Evolutionary conservation across 2,329 filamentous ascomycete genomes (phyloP), one percentile per base, ranked within the genome.

Genomic region (Clonostachys rhizophaga): DNA sequence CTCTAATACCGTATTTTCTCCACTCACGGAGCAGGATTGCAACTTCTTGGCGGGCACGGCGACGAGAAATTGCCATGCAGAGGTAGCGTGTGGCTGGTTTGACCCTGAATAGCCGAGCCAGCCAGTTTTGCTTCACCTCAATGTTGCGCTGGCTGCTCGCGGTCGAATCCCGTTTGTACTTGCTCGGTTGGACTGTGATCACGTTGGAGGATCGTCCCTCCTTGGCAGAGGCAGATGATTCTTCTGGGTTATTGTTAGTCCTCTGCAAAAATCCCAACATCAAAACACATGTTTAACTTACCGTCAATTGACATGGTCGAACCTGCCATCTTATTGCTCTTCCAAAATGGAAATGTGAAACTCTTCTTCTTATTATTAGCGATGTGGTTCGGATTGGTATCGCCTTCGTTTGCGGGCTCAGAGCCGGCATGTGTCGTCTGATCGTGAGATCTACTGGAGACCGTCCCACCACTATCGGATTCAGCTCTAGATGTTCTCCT

Each of bases 81-180:
- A 96, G 67, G 30, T 88, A 78, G 52, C 82, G 81, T 14, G 75
- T 85, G 1, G 86, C 88, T 2, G 92, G 92, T 63, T 94, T 96
- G 60, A 96, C 86, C 47, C 90, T 83, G 70, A 97, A 89, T 42
- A 97, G 81, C 14, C 89, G 87, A 33, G 89, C 86, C 46, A 97
- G 79, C 91, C 92, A 96, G 55, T 87, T 95, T 59, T 90, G 84
- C 60, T 83, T 85, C 33, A 82, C 78, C 51, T 83, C 83, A 58
- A 79, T 87, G 65, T 76, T 76, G 48, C 76, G 76, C 51, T 68
- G 69, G 33, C 58, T 55, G 47, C 50, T 44, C 40, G 46, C 40
- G 34, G 39, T 46, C 16, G 37, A 42, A 13, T 24, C 6, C 34
- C 42, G 52, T 42, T 55, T 58, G 44, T 54, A 50, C 51, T 57